phyloP scores from a whole-genome alignment of 1,284 basidiomycete genomes.

The Papiliotrema flavescens region DNA sequence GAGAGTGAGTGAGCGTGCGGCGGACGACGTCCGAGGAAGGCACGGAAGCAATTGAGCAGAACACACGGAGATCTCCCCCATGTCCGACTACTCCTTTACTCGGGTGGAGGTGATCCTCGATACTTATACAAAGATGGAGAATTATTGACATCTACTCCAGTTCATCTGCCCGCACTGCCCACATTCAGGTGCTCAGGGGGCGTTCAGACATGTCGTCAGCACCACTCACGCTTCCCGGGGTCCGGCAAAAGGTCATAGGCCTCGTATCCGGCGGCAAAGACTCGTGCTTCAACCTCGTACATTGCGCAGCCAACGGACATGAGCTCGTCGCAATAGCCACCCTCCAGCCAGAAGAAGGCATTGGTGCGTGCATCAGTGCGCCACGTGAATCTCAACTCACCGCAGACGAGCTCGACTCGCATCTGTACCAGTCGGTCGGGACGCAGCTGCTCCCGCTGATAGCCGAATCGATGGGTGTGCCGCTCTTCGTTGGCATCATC shows the following conservation, averaged over 20 bases:
- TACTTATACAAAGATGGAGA: background rate
- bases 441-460: slow-evolving; percentile 89
- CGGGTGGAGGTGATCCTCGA: no score
- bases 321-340: slow-evolving; percentile 85
- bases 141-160: background rate
- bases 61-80: no score
- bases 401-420: slow-evolving; percentile 95
- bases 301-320: slow-evolving; percentile 84
- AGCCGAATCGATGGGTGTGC: slow-evolving; percentile 78
- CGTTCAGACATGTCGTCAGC: no score
- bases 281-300: slow-evolving; percentile 91
- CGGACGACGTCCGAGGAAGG: no score
- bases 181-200: no score
- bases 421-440: slow-evolving; percentile 97
- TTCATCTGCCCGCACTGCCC: no score
- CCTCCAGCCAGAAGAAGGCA: slow-evolving; percentile 74
- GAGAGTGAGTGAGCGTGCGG: no score
- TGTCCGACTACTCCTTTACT: no score
- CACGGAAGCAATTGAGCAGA: background rate
- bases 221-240: slow-evolving; percentile 17
- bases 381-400: no score
- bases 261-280: slow-evolving; percentile 97
- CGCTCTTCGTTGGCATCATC: slow-evolving; percentile 79
- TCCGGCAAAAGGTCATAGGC: slow-evolving; percentile 72
- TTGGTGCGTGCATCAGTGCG: slow-evolving; percentile 67